Evolutionary conservation across 306 rosid species (phyloP).

Genomic region (Vigna hirtella): DNA sequence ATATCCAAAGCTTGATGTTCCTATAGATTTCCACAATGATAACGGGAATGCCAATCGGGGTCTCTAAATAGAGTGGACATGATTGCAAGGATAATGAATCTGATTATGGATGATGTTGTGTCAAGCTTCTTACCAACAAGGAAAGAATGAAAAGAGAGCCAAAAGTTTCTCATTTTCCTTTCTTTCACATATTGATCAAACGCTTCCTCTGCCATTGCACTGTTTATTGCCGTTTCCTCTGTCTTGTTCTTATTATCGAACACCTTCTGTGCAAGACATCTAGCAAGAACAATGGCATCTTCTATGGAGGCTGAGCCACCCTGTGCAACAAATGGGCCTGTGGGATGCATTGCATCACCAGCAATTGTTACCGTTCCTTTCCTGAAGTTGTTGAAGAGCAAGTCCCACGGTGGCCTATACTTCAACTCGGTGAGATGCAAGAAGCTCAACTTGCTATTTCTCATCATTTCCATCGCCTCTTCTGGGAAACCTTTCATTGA

Average conservation of each 20-base stretch:
- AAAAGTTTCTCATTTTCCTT: constrained; percentile 59
- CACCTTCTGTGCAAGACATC: constrained; percentile 49
- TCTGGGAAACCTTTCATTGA: constrained; percentile 49
- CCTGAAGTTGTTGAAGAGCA: constrained; percentile 43
- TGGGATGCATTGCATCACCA: constrained; percentile 76
- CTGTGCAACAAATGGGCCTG: constrained; percentile 72
- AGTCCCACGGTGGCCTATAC: constrained; percentile 57
- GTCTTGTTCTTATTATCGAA: neutral
- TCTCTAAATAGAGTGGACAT: constrained; percentile 42
- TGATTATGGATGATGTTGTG: constrained; percentile 38
- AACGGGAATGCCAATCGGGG: constrained; percentile 32
- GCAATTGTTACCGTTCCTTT: constrained; percentile 60
- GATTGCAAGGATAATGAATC: neutral
- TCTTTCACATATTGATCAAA: constrained; percentile 56
- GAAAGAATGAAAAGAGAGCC: constrained; percentile 55
- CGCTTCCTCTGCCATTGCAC: constrained; percentile 43
- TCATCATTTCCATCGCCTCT: constrained; percentile 49
- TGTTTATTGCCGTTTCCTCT: neutral
- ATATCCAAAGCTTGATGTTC: neutral
- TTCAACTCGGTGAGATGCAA: constrained; percentile 53
- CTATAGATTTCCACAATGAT: constrained; percentile 48
- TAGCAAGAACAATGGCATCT: constrained; percentile 64
- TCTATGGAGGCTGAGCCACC: constrained; percentile 68
- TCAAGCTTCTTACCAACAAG: constrained; percentile 50
- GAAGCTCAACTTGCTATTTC: constrained; percentile 34